Evolutionary conservation across 2,329 filamentous ascomycete genomes (phyloP).

Genomic region (Hirsutella minnesotensis): DNA sequence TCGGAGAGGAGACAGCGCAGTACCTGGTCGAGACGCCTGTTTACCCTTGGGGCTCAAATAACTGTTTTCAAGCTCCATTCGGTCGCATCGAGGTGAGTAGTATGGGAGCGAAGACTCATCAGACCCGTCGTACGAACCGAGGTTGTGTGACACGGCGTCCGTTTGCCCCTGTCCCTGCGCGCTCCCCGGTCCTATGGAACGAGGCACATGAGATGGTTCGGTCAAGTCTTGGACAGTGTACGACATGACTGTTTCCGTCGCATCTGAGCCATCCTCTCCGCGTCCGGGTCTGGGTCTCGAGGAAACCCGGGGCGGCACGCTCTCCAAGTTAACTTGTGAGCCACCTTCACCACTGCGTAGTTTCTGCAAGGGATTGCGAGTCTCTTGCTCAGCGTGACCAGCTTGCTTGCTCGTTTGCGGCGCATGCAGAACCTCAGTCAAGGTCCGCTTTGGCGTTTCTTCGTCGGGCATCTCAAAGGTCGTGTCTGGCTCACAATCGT

Average conservation of each 20-base stretch:
- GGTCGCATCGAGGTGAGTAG: not conserved
- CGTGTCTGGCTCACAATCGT: not conserved
- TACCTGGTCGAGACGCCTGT: not conserved
- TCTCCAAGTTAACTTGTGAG: slow-evolving; percentile 4
- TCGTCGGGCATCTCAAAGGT: not conserved
- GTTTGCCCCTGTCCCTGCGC: not conserved
- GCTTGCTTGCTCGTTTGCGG: not conserved
- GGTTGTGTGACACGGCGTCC: not conserved
- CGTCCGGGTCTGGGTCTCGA: slow-evolving; percentile 5
- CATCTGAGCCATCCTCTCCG: not conserved
- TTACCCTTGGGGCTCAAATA: not conserved
- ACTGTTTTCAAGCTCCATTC: not conserved
- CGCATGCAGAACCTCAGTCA: too few species aligned
- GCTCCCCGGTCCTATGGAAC: not conserved
- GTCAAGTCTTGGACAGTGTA: not conserved
- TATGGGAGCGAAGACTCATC: not conserved
- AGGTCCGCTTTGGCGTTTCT: not conserved
- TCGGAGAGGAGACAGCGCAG: not conserved
- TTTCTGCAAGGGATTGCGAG: too few species aligned
- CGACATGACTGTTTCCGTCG: not conserved
- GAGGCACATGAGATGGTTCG: not conserved
- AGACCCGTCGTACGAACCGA: not conserved
- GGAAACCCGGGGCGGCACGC: slow-evolving; percentile 9
- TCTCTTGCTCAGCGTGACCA: too few species aligned
- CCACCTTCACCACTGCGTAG: too few species aligned